A percentile compares a stretch with the other conserved stretches of the same genome.
These are phyloP conservation scores for Chloris gayana DNA, from an alignment of 176 grass and related monocot species.

Conservation along the genomic window DNA sequence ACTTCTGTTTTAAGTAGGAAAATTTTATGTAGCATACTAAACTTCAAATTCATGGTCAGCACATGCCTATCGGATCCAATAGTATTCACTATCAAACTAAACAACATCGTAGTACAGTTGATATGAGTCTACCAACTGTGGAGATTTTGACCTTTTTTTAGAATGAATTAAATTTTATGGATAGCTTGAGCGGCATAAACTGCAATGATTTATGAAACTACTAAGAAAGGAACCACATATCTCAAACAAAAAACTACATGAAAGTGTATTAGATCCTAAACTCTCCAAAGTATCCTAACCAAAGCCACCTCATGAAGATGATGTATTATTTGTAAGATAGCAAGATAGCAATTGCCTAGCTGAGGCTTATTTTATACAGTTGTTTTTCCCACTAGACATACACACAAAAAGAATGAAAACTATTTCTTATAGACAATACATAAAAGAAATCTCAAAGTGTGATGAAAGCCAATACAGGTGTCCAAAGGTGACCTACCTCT, in stretches of 20 bases:
- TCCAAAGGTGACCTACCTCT: constrained; percentile 54
- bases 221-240: not conserved
- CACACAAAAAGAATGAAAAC: not conserved
- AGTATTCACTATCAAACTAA: not conserved
- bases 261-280: constrained; percentile 9
- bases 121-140: constrained; percentile 5
- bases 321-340: not conserved
- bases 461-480: not conserved
- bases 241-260: not conserved
- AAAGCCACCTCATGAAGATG: not conserved
- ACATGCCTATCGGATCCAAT: not conserved
- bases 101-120: not conserved
- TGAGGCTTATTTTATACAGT: not conserved
- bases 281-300: constrained; percentile 2
- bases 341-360: not conserved
- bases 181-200: not conserved
- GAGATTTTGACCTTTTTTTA: not conserved
- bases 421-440: not conserved
- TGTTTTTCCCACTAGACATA: not conserved
- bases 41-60: not conserved
- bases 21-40: not conserved
- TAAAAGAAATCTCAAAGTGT: not conserved
- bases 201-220: not conserved
- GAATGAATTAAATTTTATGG: not conserved
- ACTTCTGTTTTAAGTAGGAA: not conserved